These are phyloP conservation scores for Diplodia corticola DNA, from an alignment of 2,329 filamentous ascomycete genomes.

Conservation along the genomic window DNA sequence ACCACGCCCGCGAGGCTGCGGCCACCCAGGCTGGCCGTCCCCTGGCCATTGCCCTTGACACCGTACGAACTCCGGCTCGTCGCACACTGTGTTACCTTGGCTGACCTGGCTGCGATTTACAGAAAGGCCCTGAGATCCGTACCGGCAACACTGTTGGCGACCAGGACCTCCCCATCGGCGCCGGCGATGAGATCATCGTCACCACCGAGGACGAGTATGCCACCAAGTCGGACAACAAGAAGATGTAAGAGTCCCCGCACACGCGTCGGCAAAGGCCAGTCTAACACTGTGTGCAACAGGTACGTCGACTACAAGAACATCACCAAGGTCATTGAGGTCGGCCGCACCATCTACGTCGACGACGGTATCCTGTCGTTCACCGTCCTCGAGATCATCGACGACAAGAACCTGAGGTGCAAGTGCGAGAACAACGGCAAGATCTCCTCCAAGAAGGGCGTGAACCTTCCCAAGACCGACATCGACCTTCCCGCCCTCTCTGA, in stretches of 20 bases:
- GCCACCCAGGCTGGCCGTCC: conserved; percentile 75
- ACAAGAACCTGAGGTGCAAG: conserved; percentile 81
- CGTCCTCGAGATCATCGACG: conserved; percentile 82
- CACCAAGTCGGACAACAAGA: conserved; percentile 78
- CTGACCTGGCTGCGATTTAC: conserved; percentile 21
- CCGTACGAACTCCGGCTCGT: conserved; percentile 49
- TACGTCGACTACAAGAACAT: conserved; percentile 99
- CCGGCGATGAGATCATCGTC: conserved; percentile 86
- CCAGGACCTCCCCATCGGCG: conserved; percentile 76
- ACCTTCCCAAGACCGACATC: conserved; percentile 97
- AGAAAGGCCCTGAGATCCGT: conserved; percentile 84
- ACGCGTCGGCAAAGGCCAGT: neutral
- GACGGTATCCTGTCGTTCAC: conserved; percentile 97
- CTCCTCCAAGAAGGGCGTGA: conserved; percentile 98
- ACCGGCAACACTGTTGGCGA: conserved; percentile 73
- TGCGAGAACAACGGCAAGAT: conserved; percentile 98
- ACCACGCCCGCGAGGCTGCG: conserved; percentile 89
- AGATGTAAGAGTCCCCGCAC: conserved; percentile 69
- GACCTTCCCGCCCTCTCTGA: conserved; percentile 96
- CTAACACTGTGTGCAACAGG: conserved; percentile 48
- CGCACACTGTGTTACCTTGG: neutral
- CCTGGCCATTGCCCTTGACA: conserved; percentile 89
- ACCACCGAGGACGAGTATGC: conserved; percentile 95
- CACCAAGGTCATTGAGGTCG: conserved; percentile 90
- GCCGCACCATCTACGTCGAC: conserved; percentile 96